Evolutionary conservation across 768 basidiomycete species (phyloP).

Genomic region (Obba rivulosa): DNA sequence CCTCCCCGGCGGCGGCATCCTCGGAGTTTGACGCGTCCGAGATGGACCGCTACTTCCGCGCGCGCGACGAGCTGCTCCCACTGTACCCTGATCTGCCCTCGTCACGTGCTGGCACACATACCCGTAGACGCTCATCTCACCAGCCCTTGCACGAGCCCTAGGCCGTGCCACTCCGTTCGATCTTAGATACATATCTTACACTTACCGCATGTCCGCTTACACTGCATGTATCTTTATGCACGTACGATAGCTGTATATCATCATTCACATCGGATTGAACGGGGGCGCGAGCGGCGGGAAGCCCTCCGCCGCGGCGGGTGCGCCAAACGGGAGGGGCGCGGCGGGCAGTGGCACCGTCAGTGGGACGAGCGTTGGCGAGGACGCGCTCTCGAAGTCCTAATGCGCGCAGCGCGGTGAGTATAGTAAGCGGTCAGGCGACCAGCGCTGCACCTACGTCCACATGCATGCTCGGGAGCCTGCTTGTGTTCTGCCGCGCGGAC

Average conservation of each 20-base stretch:
- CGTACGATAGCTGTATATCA: slow-evolving; percentile 9
- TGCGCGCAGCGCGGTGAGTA: slow-evolving; percentile 4
- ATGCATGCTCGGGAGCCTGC: slow-evolving; percentile 81
- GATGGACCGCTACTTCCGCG: slow-evolving; percentile 70
- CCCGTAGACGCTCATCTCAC: slow-evolving; percentile 13
- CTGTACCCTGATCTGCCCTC: slow-evolving; percentile 21
- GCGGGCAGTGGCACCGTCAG: slow-evolving; percentile 17
- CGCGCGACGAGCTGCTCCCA: slow-evolving; percentile 25
- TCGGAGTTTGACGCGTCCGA: slow-evolving; percentile 65
- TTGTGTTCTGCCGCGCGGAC: slow-evolving; percentile 74
- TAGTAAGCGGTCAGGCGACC: slow-evolving; percentile 19
- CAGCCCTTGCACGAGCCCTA: slow-evolving; percentile 1
- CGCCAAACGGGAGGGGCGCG: slow-evolving; percentile 14
- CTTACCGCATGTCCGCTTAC: background rate
- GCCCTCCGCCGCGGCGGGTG: slow-evolving; percentile 9
- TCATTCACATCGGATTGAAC: slow-evolving; percentile 19
- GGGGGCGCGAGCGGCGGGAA: slow-evolving; percentile 20
- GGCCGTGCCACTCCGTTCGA: too few species aligned
- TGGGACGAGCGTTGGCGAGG: slow-evolving; percentile 24
- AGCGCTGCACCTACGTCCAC: slow-evolving; percentile 52
- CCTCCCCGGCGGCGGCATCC: slow-evolving; percentile 32
- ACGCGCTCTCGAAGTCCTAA: slow-evolving; percentile 29
- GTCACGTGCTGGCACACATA: slow-evolving; percentile 8
- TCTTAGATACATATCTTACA: background rate
- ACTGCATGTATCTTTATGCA: slow-evolving; percentile 6